Conservation (phyloP, 129 eudicot species). For the Centaurea solstitialis region DNA sequence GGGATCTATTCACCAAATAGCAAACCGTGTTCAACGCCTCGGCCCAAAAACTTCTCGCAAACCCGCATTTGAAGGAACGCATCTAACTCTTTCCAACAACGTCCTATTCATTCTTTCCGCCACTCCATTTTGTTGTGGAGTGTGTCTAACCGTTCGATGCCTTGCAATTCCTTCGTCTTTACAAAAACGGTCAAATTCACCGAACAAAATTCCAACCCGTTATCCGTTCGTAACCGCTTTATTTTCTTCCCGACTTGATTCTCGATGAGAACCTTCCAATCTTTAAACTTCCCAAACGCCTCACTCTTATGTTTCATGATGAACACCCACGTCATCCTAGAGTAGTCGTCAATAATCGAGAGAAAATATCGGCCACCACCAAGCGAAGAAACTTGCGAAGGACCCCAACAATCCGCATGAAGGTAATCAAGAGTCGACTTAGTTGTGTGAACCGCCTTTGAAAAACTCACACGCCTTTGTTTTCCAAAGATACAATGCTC, state of each 20-base stretch:
- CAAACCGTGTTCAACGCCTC: too few species aligned
- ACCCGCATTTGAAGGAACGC: not conserved
- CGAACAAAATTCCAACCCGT: slow-evolving; percentile 2
- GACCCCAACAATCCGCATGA: not conserved
- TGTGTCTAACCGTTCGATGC: not conserved
- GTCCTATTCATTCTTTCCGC: not conserved
- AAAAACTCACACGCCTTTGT: not conserved
- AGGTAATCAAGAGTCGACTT: too few species aligned
- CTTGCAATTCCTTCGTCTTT: not conserved
- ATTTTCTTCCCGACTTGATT: slow-evolving; percentile 7
- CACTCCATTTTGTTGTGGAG: not conserved
- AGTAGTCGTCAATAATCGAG: too few species aligned
- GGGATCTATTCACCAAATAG: too few species aligned
- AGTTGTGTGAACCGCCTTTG: not conserved
- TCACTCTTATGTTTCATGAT: too few species aligned
- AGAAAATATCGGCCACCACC: too few species aligned
- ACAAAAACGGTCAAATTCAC: not conserved
- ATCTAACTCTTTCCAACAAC: not conserved
- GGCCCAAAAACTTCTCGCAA: not conserved
- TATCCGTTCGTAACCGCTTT: not conserved
- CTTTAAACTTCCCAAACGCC: too few species aligned
- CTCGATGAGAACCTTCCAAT: too few species aligned
- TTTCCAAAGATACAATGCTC: not conserved
- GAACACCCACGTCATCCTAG: too few species aligned
- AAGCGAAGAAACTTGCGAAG: not conserved